Percentiles rank a stretch among this genome's conserved stretches.
These are phyloP conservation scores for Erodium maritimum DNA, from an alignment of 345 rosid species.

Conservation along the genomic window DNA sequence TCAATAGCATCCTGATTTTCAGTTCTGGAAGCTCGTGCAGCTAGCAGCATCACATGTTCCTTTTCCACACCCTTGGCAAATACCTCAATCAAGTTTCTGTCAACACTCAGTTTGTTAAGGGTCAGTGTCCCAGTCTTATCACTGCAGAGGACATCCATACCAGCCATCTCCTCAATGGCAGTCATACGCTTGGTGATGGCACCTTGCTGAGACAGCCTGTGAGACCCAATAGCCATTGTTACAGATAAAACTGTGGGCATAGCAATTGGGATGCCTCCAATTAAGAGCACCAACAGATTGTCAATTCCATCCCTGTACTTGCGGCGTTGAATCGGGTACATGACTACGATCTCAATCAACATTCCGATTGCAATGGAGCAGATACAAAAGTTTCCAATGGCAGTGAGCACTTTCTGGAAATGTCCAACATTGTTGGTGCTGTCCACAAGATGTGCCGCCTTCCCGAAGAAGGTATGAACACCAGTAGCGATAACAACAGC, in stretches of 20 bases:
- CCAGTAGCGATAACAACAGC: constrained; percentile 31
- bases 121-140: constrained; percentile 32
- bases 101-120: constrained; percentile 29
- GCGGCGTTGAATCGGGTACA: constrained; percentile 33
- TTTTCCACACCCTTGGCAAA: constrained; percentile 18
- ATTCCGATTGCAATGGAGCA: constrained; percentile 30
- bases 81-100: constrained; percentile 24
- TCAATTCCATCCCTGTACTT: constrained; percentile 27
- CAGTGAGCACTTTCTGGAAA: constrained; percentile 28
- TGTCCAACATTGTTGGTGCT: constrained; percentile 28
- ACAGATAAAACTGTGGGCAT: constrained; percentile 33
- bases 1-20: constrained; percentile 37
- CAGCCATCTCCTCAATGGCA: constrained; percentile 34
- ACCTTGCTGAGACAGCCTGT: constrained; percentile 28
- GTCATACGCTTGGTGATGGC: constrained; percentile 39
- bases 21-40: constrained; percentile 29
- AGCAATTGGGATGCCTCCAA: constrained; percentile 34
- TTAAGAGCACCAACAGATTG: constrained; percentile 30
- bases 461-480: constrained; percentile 31
- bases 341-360: constrained; percentile 26
- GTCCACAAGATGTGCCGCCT: constrained; percentile 32
- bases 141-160: constrained; percentile 35
- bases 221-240: constrained; percentile 36
- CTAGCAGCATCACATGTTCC: constrained; percentile 21
- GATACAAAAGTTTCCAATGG: constrained; percentile 35